Base-by-base conservation (phyloP, 345 rosid species). In the Pistacia integerrima region DNA sequence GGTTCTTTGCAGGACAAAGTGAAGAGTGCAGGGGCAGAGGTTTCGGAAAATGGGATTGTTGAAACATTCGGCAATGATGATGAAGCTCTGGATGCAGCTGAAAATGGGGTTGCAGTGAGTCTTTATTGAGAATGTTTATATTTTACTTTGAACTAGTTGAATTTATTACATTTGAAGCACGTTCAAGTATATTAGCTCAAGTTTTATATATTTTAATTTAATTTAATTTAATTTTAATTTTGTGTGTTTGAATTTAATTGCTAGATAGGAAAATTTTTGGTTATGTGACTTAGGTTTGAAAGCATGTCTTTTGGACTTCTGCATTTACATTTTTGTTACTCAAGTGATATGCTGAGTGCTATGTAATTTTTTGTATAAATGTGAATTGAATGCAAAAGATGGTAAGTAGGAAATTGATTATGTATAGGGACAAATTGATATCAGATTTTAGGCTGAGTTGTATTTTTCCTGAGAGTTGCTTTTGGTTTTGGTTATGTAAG, bases 51-150 rank as follows among this genome's bases (percentile, higher is more conserved):
- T 71, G 97, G 97, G 57, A 28, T 90, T 77, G 83, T 94, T 69
- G 91, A 92, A 82, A 88, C 92, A 74, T 94, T 90, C 59, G 88
- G 83, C 72, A 94, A 92, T 52, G 98, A 94, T 35, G 94, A 92
- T 58, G 93, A 91, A 72, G 94, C 97, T n/a, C 84, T 94, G 25
- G 90, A 88, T 82, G 94, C 97, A 16, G 87, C 84, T 78, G 81
- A 88, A 64, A 86, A 83, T 77, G 92, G 88, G 20, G 87, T 81
- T 20, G 92, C 81, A 90, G 97, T 92, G 82, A 38, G 87, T 79
- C 14, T 58, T 77, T 54, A 17, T 1, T 54, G n/a, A 51, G 55
- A 51, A 51, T 14, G 12, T 11, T 11, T 51, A 12, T 51, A 17
- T 14, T 14, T 51, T 51, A 51, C 4, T 51, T 51, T 51, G 55